Evolutionary conservation across 192 early-diverging fungal genomes (phyloP).

Genomic region (Coemansia sp.): DNA sequence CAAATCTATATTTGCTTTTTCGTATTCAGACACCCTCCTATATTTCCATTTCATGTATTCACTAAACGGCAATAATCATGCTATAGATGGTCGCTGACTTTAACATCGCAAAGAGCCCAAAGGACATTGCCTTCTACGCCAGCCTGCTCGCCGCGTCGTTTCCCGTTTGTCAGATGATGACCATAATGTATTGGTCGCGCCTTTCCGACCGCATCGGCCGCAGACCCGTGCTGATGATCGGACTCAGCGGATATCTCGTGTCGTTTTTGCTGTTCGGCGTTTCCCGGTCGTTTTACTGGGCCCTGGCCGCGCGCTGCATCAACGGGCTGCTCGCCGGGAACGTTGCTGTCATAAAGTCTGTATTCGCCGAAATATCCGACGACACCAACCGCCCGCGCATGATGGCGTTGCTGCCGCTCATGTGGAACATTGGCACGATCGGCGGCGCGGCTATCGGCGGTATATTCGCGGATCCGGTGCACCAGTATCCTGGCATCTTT

Average conservation of each 20-base stretch:
- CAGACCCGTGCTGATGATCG: conserved; percentile 74
- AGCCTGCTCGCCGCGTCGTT: conserved; percentile 55
- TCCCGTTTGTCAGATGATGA: conserved; percentile 53
- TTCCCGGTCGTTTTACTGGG: conserved; percentile 56
- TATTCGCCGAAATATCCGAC: conserved; percentile 85
- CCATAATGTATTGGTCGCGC: conserved; percentile 66
- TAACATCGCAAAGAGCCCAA: conserved; percentile 63
- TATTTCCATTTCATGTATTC: background rate
- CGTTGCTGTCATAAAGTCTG: conserved; percentile 76
- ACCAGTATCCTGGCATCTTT: conserved; percentile 63
- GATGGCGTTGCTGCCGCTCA: conserved; percentile 74
- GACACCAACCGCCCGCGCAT: conserved; percentile 72
- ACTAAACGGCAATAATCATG: conserved; percentile 27
- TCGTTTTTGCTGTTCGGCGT: conserved; percentile 73
- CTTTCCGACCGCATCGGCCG: conserved; percentile 81
- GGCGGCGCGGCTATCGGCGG: conserved; percentile 79
- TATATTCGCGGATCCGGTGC: conserved; percentile 70
- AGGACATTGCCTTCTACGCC: conserved; percentile 78
- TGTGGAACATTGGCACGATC: conserved; percentile 64
- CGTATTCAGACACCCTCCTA: background rate
- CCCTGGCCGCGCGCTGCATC: conserved; percentile 59
- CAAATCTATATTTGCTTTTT: background rate
- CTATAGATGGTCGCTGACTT: conserved; percentile 68
- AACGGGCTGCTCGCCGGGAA: conserved; percentile 76
- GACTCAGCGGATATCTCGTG: conserved; percentile 73